Evolutionary conservation across 108 stramenopile genomes (phyloP), one percentile per base, ranked within the genome.

Genomic region (Heterococcus sp.): DNA sequence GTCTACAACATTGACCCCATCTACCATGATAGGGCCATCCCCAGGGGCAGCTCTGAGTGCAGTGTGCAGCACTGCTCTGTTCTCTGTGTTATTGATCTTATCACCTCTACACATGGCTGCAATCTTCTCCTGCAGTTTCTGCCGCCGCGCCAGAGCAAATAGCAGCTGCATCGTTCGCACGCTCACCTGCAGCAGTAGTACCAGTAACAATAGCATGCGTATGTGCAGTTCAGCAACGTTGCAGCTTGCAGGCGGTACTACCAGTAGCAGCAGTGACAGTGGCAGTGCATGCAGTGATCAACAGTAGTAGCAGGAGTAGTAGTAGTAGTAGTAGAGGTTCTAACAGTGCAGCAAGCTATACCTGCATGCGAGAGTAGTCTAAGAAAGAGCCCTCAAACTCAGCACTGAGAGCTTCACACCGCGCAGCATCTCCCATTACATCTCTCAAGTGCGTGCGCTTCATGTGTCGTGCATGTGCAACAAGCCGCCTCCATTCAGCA

Each of bases 81-180:
- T 85, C 85, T 99, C 98, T 0, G 98, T 98, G 71, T 93, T 94
- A 80, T 99, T 99, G 75, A 99, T 97, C 72, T 92, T 92, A 35
- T 98, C 90, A 28, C 98, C 98, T 0, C 82, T 66, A 31, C 90
- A 84, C 98, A 99, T 99, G 76, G 87, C 93, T 5, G 87, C 37
- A 31, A 98, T 96, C 68, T 92, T 91, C n/a, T 65, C 68, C 3
- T 89, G 84, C 4, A 98, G 87, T n/a, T 85, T 80, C 46, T 93
- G 89, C 8, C 92, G 82, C 84, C 94, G 92, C 29, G 97, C 96
- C 35, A 98, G 79, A 76, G 94, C 93, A 82, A 94, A 94, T 14
- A 98, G 89, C 2, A 80, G 75, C 37, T 80, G 37, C 80, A 85
- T 81, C 32, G 82, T 65, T 33, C 85, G 58, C 64, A 74, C 65